A percentile compares a stretch with the other conserved stretches of the same genome.
Evolutionary conservation across 768 basidiomycete species (phyloP).

Genomic region (Ramaria sp.): DNA sequence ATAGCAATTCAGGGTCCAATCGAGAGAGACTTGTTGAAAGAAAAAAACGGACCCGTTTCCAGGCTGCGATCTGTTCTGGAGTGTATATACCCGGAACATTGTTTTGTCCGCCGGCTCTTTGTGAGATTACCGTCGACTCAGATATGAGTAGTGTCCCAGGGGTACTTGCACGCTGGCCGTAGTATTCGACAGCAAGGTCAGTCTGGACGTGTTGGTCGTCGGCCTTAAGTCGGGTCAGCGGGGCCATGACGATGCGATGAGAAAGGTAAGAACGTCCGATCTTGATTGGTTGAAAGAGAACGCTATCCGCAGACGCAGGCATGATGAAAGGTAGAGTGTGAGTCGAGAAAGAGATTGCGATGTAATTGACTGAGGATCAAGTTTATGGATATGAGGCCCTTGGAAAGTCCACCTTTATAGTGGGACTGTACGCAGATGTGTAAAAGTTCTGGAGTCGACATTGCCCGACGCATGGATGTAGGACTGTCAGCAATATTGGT

Average conservation of each 20-base stretch:
- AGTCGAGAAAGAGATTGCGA: neutral
- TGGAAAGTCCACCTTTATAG: too few relatives aligned
- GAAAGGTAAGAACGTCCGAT: conserved; percentile 13
- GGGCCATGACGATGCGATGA: conserved; percentile 17
- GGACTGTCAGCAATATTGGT: too few relatives aligned
- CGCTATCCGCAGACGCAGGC: neutral
- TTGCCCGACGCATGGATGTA: too few relatives aligned
- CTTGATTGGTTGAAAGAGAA: conserved; percentile 14
- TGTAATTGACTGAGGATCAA: too few relatives aligned
- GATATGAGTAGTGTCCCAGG: conserved; percentile 22
- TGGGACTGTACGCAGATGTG: too few relatives aligned
- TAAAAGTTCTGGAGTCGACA: too few relatives aligned
- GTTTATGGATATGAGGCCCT: too few relatives aligned
- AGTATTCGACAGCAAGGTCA: conserved; percentile 11
- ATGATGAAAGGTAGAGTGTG: neutral
- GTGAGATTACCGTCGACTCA: conserved; percentile 24
- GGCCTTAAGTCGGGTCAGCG: conserved; percentile 15
- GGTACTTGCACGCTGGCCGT: conserved; percentile 12
- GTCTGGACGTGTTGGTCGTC: conserved; percentile 12
- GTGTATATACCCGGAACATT: conserved; percentile 56
- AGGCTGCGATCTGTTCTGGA: conserved; percentile 43
- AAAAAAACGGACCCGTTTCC: conserved; percentile 34
- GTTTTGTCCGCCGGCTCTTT: conserved; percentile 18
- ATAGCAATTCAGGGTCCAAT: neutral
- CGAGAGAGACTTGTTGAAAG: neutral